Evolutionary conservation across 2,329 filamentous ascomycete species (phyloP).

Genomic region (Penicillium thymicola): DNA sequence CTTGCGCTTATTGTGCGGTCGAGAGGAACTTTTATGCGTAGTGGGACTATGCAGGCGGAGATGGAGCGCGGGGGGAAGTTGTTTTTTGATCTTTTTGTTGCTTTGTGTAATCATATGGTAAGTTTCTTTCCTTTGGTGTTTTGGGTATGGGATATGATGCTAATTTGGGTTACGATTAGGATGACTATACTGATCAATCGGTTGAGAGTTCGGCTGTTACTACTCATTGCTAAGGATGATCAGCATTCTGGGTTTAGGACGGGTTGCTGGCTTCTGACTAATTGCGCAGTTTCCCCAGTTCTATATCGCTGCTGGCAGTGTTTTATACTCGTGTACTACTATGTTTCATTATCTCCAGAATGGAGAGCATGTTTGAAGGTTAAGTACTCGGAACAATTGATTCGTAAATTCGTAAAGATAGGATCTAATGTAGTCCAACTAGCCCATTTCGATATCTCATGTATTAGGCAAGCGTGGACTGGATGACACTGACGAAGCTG

Average conservation of each 20-base stretch:
- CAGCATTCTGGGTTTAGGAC: neutral
- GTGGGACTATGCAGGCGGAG: constrained; percentile 91
- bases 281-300: neutral
- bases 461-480: neutral
- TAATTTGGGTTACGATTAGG: constrained; percentile 14
- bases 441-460: neutral
- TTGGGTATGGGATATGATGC: neutral
- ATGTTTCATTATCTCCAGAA: constrained; percentile 5
- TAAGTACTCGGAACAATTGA: neutral
- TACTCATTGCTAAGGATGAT: neutral
- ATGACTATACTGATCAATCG: constrained; percentile 23
- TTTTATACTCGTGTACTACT: constrained; percentile 21
- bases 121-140: constrained; percentile 32
- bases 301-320: constrained; percentile 1
- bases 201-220: constrained; percentile 16
- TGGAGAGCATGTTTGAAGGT: neutral
- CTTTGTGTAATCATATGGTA: constrained; percentile 86
- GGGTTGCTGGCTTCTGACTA: neutral
- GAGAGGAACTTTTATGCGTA: constrained; percentile 83
- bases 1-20: constrained; percentile 88
- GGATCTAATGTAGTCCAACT: neutral
- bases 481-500: neutral
- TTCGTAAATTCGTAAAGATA: constrained; percentile 9
- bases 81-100: constrained; percentile 92
- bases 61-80: constrained; percentile 85